Evolutionary conservation across 176 grass and related monocot genomes (phyloP), one percentile per base, ranked within the genome.

Genomic region (Musa itinerans): DNA sequence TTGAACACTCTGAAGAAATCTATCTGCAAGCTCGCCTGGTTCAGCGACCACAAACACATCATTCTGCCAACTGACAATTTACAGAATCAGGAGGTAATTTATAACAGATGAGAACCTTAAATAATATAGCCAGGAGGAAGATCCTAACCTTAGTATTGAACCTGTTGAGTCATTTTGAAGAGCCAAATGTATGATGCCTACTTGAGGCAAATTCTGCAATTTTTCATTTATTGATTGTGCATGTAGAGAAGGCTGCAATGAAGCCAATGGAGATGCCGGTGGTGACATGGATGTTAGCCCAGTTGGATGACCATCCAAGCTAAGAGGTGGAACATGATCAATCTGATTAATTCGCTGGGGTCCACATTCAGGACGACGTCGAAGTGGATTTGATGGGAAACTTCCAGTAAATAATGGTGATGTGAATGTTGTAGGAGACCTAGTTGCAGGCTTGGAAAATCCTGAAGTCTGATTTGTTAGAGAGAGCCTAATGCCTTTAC

Each of bases 321-420:
- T 98, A 64, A 94, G 84, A 19, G 91, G 95, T 0, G 95, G 95
- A 83, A 98, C 95, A 63, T 89, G 69, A 81, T 98, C 95, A 55
- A 94, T 93, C 58, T 84, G 75, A 80, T 87, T 85, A 10, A 68
- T 82, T 54, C 86, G 75, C 72, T 93, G 88, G 56, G 93, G 89
- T 51, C 95, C 86, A 25, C 43, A 79, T n/a, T 98, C 95, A 75
- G 95, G 95, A 80, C 90, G 94, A 76, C 87, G 94, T 72, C 91
- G 74, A 88, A 97, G 88, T 75, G 95, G 95, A 81, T 90, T 98
- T 74, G 90, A 98, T 65, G 95, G 95, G 81, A 98, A 98, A 74
- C 95, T 94, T 81, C 95, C 95, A 66, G 95, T 98, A 82, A 98
- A 93, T 74, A 98, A 82, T 79, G 95, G 95, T 81, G 95, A 98